These are phyloP conservation scores for Posidonia australis DNA, from an alignment of 106 monocot species.

Conservation along the genomic window DNA sequence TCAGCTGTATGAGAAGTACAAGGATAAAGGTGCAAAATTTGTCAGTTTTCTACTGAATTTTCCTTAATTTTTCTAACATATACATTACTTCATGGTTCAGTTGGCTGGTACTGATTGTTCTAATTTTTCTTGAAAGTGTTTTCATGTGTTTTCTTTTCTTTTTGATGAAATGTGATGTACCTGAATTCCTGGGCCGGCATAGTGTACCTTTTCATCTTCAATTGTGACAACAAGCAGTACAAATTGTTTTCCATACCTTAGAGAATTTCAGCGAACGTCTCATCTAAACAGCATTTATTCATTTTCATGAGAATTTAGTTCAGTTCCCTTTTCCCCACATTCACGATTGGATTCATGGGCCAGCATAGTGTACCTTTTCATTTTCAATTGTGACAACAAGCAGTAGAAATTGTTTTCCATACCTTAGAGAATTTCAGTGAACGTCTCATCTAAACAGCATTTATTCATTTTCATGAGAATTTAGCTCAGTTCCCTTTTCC, in stretches of 20 bases:
- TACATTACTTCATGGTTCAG: neutral
- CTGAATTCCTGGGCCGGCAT: no score
- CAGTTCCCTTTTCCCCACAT: neutral
- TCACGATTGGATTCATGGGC: no score
- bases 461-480: neutral
- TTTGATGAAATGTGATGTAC: neutral
- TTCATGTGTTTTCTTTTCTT: neutral
- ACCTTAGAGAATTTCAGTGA: no score
- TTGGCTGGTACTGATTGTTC: neutral
- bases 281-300: neutral
- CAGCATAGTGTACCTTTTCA: no score
- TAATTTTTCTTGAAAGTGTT: neutral
- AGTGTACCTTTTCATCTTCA: no score
- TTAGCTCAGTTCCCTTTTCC: neutral
- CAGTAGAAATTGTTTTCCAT: no score
- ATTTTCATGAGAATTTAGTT: neutral
- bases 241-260: no score
- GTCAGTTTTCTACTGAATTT: neutral
- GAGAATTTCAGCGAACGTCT: no score
- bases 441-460: neutral
- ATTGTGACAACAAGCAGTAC: no score
- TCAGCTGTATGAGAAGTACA: conserved; percentile 28
- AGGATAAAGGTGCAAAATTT: neutral
- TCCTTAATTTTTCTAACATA: neutral
- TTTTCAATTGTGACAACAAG: no score